Evolutionary conservation across 208 protist genomes (phyloP), one percentile per base, ranked within the genome.

Genomic region (Wallacemonas rigidus): DNA sequence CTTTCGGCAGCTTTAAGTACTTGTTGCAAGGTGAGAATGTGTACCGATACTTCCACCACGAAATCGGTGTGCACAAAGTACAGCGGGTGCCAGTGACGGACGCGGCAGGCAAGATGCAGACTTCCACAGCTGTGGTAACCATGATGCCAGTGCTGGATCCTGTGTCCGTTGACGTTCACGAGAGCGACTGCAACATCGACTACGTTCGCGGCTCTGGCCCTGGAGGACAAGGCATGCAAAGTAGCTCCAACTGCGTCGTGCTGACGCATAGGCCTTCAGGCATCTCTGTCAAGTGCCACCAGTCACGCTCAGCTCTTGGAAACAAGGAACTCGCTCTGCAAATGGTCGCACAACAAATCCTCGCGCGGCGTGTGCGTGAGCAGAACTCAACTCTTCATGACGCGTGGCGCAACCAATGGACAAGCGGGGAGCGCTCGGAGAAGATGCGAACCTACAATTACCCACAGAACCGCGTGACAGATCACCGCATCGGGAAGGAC

Each of bases 391-490:
- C 87, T 38, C 73, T 93, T 57, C 79, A 95, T 70, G 79, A 85
- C 2, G 85, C 88, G 43, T 95, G 89, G 85, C 73, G 76, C 53
- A 89, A 89, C 58, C 93, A 97, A 68, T 94, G 87, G 91, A 92
- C 81, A 67, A 95, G 88, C 71, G 93, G 93, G 1, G 93, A 97
- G 78, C 87, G 93, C 17, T 93, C 89, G 1, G 93, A 97, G 65
- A 94, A 93, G 72, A 95, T 97, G 89, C 71, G 93, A 53, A 95
- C 93, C 35, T 97, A 95, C 85, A 97, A 97, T 65, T 94, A 86
- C 68, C 93, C 89, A 9, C 93, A 97, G 61, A 97, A 97, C 71
- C 87, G 89, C 14, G 82, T 95, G 17, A 95, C 91, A 3, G 93
- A 97, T 61, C 93, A 97, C 61, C 90, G 93, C 39, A 71, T 96